Evolutionary conservation across 2,329 filamentous ascomycete species (phyloP).

Genomic region (Colletotrichum sp.): DNA sequence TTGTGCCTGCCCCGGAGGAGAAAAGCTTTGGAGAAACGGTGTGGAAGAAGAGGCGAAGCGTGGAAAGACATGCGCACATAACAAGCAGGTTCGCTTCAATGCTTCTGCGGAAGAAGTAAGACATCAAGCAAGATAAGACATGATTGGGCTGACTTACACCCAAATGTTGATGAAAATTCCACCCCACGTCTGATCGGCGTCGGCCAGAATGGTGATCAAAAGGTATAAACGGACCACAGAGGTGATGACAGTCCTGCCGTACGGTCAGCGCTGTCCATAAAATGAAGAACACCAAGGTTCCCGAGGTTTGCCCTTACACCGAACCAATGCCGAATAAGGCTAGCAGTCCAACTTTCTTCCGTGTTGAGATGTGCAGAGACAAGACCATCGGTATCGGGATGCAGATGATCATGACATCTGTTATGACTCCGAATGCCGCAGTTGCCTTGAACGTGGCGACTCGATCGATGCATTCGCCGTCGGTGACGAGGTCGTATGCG

Average conservation of each 20-base stretch:
- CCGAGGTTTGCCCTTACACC: constrained; percentile 20
- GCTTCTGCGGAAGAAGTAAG: constrained; percentile 26
- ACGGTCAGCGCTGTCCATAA: not conserved
- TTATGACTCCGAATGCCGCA: constrained; percentile 49
- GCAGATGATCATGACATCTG: constrained; percentile 49
- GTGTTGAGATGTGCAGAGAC: constrained; percentile 44
- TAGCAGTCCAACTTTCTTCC: constrained; percentile 47
- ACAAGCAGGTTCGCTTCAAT: constrained; percentile 42
- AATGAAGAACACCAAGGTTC: not conserved
- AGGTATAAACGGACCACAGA: constrained; percentile 32
- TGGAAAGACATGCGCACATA: constrained; percentile 40
- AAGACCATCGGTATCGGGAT: constrained; percentile 50
- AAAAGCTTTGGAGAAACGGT: constrained; percentile 29
- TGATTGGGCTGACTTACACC: constrained; percentile 25
- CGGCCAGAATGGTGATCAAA: constrained; percentile 27
- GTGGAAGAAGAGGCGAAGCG: constrained; percentile 34
- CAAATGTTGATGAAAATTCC: constrained; percentile 27
- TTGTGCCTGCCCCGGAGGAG: constrained; percentile 2
- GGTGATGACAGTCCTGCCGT: constrained; percentile 32
- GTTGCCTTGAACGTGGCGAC: constrained; percentile 51
- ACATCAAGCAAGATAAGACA: not conserved
- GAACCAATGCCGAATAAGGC: constrained; percentile 48
- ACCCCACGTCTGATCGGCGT: constrained; percentile 31
- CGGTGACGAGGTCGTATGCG: constrained; percentile 27
- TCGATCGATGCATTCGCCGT: constrained; percentile 44